Evolutionary conservation across 257 asterid genomes (phyloP).

Genomic region (Solanum appendiculatum): DNA sequence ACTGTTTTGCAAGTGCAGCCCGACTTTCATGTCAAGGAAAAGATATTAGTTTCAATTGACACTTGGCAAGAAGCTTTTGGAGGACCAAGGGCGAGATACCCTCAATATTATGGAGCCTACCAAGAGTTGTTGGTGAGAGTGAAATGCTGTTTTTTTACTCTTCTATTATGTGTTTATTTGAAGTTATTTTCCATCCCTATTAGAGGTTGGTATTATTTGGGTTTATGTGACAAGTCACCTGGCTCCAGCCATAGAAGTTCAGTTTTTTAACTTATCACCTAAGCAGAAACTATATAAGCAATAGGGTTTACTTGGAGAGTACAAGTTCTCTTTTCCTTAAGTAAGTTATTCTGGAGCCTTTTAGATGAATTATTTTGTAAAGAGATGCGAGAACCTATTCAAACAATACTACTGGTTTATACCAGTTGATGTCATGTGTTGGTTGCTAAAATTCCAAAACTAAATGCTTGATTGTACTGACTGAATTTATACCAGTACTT

Average conservation of each 20-base stretch:
- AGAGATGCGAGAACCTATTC: background rate
- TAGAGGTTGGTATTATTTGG: background rate
- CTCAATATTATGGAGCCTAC: constrained; percentile 8
- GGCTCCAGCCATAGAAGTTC: background rate
- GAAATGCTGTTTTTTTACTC: background rate
- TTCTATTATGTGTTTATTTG: background rate
- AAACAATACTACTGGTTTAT: background rate
- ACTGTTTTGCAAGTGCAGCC: constrained; percentile 1
- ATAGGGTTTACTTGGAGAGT: background rate
- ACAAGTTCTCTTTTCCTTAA: background rate
- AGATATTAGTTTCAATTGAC: constrained; percentile 2
- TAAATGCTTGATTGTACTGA: background rate
- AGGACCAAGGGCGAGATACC: constrained; percentile 14
- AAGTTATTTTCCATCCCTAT: background rate
- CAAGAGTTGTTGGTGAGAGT: constrained; percentile 8
- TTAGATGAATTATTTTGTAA: background rate
- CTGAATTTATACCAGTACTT: background rate
- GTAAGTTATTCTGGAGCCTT: background rate
- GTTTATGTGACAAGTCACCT: background rate
- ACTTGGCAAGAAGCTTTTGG: constrained; percentile 18
- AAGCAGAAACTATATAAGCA: background rate
- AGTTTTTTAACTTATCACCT: background rate
- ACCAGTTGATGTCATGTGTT: background rate
- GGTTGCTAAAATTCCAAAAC: background rate
- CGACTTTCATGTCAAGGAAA: constrained; percentile 4